Evolutionary conservation across 345 rosid species (phyloP).

Genomic region (Ceriops zippeliana): DNA sequence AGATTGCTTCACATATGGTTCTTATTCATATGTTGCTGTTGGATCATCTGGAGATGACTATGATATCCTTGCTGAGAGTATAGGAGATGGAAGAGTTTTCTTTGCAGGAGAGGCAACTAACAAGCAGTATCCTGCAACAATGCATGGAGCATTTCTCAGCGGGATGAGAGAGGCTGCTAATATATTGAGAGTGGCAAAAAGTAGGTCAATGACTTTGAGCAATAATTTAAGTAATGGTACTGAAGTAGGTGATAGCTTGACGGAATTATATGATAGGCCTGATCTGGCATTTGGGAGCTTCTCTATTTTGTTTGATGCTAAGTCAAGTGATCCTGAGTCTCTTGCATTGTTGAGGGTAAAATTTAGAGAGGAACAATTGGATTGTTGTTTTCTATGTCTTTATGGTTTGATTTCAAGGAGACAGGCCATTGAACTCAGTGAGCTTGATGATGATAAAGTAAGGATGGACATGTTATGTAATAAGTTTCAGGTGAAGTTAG

Average conservation of each 20-base stretch:
- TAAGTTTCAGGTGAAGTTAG: slow-evolving; percentile 34
- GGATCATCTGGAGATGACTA: slow-evolving; percentile 99
- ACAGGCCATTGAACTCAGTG: slow-evolving; percentile 48
- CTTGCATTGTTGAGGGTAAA: slow-evolving; percentile 47
- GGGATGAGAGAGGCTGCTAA: slow-evolving; percentile 99
- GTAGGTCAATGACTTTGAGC: slow-evolving; percentile 38
- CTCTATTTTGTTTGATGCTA: slow-evolving; percentile 56
- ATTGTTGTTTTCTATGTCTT: slow-evolving; percentile 29
- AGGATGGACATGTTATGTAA: slow-evolving; percentile 42
- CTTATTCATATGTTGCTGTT: slow-evolving; percentile 83
- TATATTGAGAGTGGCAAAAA: slow-evolving; percentile 67
- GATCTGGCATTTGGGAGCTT: slow-evolving; percentile 50
- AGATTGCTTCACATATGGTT: slow-evolving; percentile 74
- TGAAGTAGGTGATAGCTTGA: slow-evolving; percentile 31
- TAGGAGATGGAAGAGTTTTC: slow-evolving; percentile 92
- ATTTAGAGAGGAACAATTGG: slow-evolving; percentile 30
- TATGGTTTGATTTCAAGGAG: slow-evolving; percentile 53
- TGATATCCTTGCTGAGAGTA: slow-evolving; percentile 82
- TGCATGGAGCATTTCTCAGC: slow-evolving; percentile 96
- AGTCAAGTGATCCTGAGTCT: slow-evolving; percentile 45
- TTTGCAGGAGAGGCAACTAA: slow-evolving; percentile 98
- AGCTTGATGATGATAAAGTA: slow-evolving; percentile 43
- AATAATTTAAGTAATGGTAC: slow-evolving; percentile 26
- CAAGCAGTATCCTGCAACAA: slow-evolving; percentile 91
- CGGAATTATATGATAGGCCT: slow-evolving; percentile 46